Base-by-base conservation (phyloP, 495 filamentous ascomycete genomes). In the Hypoxylon perforatum region DNA sequence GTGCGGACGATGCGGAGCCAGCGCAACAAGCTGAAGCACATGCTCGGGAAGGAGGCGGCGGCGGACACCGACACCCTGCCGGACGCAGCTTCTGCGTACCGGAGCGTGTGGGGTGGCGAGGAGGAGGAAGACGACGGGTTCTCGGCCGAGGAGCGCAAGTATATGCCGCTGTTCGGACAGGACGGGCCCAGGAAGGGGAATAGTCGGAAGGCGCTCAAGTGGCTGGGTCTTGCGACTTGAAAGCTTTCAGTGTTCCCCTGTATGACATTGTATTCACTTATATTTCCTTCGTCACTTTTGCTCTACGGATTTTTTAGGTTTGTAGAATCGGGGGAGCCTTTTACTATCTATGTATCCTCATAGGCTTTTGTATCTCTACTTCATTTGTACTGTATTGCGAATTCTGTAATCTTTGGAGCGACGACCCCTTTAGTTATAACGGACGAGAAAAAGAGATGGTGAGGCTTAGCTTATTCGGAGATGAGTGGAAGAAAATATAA, bases 191-290 rank as follows among this genome's bases (percentile, higher is more conserved):
- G 65, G 18, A 75, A 74, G 58, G 67, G 65, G 7, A 75, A 61
- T 28, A 74, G 70, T 36, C 67, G 69, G 6, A 78, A 78, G 56
- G 76, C 76, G 30, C 63, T 78, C 19, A 76, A 75, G 59, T 78
- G 73, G 67, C 63, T 78, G 1, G 76, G 76, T n/a, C 67, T 78
- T 10, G 57, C 73, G 22, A 68, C 39, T 1, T 63, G 38, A 17
- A 7, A 0, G 1, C 12, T 19, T 33, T 8, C n/a, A 3, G 8
- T 41, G 15, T 1, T 17, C 15, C n/a, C 5, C 39, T 17, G 12
- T 2, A 6, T 3, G 12, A 46, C 19, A 22, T 12, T 14, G 6
- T 6, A 8, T 14, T 23, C 5, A 19, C 23, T 46, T 46, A 22
- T 23, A n/a, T 22, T 46, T 15, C 44, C 18, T 23, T 28, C 7